Evolutionary conservation across 108 stramenopile genomes (phyloP), one percentile per base, ranked within the genome.

Genomic region (Schizochytrium sp.): DNA sequence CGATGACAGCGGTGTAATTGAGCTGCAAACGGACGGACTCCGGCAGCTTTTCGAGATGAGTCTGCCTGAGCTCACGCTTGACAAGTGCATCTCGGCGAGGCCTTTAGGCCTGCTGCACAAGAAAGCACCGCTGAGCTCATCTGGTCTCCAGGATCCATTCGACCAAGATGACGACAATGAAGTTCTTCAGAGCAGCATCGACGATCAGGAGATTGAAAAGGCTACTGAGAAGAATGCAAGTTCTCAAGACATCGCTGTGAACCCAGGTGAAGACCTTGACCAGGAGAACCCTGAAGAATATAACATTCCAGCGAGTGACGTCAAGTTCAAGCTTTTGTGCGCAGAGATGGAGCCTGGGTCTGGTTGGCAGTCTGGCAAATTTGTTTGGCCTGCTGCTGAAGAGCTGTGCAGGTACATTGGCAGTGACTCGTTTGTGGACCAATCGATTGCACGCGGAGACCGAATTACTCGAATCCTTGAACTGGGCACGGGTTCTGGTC

Each of bases 41-140:
- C 47, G 76, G 76, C 53, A 49, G 53, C 76, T 83, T 38, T 83
- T 83, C 76, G 76, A 83, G 76, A 83, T 83, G 76, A 83, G 76
- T 53, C 53, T 83, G 8, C 76, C 76, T 15, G 64, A 69, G 64
- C 42, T 69, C 12, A 44, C 40, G 64, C 12, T 69, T 8, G 8
- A 44, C 64, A 8, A 69, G 64, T 8, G 12, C 64, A 44, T 69
- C 28, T 7, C 19, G 19, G 64, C 28, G 15, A 69, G 64, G 2
- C 64, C 64, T 7, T 44, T 69, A 44, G 64, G 64, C 40, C 1
- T 12, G 12, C 12, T 8, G 64, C 64, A 69, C 64, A 69, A 38
- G 64, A 38, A 28, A 28, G 28, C 28, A 28, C 28, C 28, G 28
- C 28, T 28, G 28, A 28, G 28, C 28, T 28, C 28, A 28, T 28